Base-by-base conservation (phyloP, 2,329 filamentous ascomycete species). In the Chaetoscypha palmicola region DNA sequence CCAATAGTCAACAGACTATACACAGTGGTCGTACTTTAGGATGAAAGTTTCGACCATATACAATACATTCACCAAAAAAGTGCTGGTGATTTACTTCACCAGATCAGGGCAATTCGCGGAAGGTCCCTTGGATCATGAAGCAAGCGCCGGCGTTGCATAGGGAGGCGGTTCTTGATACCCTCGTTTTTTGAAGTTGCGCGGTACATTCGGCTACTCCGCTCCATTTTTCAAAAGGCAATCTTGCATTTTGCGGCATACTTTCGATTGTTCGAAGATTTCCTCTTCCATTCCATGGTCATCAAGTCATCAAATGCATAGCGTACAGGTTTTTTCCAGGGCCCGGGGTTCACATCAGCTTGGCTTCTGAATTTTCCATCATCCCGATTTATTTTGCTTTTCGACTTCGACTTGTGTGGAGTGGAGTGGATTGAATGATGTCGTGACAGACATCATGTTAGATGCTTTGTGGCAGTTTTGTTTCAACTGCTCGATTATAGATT, bases 1-100 rank as follows among this genome's bases (percentile, higher is more conserved):
- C 58, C 41, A 55, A 48, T 26, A 62, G 56, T 40, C 58, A 61
- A 50, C 59, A 60, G 47, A 58, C 58, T 34, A 61, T 63, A 54
- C 58, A 58, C 37, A 61, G 57, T 48, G 57, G 59, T 21, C 54
- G 60, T 34, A 62, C 59, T 39, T 47, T 62, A 34, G 60, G 58
- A 38, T 62, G 52, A 60, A 30, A 26, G 35, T 48, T 22, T 21
- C 23, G 28, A 16, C 34, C 12, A 28, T 19, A 4, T 8, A 2
- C 22, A 41, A 23, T 42, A 16, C 20, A 37, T 45, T 37, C 33
- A 22, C 12, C n/a, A n/a, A n/a, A 23, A 28, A 33, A 24, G 17
- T 19, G 22, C 35, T 11, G 19, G 14, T 10, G 10, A 31, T n/a
- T 12, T 28, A 20, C 24, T 19, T 28, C 23, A n/a, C 17, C 14